Evolutionary conservation across 2,329 filamentous ascomycete species (phyloP).

Genomic region (Bimuria novae-zelandiae): DNA sequence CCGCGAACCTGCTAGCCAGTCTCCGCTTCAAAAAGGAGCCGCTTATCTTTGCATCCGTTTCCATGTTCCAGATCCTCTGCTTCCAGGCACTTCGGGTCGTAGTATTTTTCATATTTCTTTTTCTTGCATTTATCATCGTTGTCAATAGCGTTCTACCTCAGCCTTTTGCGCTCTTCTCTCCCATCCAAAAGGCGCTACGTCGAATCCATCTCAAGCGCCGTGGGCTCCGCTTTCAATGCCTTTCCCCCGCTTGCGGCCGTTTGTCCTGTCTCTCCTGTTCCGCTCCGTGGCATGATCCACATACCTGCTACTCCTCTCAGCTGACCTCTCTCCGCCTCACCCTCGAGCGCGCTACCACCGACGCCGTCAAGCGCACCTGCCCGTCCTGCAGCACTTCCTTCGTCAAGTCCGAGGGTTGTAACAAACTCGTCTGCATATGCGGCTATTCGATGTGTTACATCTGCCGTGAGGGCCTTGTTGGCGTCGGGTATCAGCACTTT

Average conservation of each 20-base stretch:
- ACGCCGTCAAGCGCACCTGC: constrained; percentile 93
- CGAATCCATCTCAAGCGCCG: constrained; percentile 72
- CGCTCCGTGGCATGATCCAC: constrained; percentile 84
- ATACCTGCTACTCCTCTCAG: constrained; percentile 82
- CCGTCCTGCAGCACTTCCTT: constrained; percentile 89
- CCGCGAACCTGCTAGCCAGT: constrained; percentile 28
- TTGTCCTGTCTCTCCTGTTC: constrained; percentile 80
- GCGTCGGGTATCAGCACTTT: constrained; percentile 88
- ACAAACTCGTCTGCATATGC: constrained; percentile 94
- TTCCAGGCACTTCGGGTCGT: constrained; percentile 54
- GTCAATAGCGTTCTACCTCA: constrained; percentile 25
- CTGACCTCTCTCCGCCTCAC: constrained; percentile 79
- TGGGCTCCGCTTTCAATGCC: constrained; percentile 78
- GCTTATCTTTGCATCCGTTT: constrained; percentile 31
- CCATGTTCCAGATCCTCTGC: constrained; percentile 38
- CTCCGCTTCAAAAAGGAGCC: constrained; percentile 40
- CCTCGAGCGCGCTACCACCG: constrained; percentile 89
- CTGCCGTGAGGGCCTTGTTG: constrained; percentile 67
- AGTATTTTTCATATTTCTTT: constrained; percentile 57
- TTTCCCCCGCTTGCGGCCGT: constrained; percentile 68
- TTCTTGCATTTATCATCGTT: constrained; percentile 40
- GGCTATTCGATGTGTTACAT: constrained; percentile 99
- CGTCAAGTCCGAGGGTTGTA: constrained; percentile 92
- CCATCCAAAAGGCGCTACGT: constrained; percentile 64
- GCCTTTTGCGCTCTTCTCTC: constrained; percentile 35